Conservation (phyloP, 306 rosid species). For the Mimosa bimucronata region DNA sequence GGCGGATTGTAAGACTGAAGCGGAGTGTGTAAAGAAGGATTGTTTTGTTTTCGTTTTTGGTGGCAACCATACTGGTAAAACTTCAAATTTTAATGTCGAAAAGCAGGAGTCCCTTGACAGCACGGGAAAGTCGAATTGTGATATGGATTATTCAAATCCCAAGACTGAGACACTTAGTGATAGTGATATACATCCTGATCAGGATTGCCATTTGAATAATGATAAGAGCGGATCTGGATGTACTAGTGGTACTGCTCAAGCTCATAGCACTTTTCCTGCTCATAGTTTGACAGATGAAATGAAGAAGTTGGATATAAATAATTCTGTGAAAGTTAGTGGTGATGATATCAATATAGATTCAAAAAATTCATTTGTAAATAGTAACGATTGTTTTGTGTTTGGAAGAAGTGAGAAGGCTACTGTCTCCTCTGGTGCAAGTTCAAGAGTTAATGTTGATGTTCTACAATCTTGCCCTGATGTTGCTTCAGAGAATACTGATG, state of each 20-base stretch:
- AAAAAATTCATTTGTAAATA: conserved; percentile 36
- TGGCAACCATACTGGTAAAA: conserved; percentile 16
- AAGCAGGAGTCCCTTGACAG: conserved; percentile 41
- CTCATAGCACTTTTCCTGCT: conserved; percentile 35
- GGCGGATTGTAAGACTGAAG: conserved; percentile 36
- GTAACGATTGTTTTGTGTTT: conserved; percentile 41
- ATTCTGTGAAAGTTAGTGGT: conserved; percentile 41
- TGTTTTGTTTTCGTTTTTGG: conserved; percentile 40
- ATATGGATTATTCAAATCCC: conserved; percentile 33
- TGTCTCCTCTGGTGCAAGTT: conserved; percentile 32
- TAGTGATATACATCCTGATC: conserved; percentile 19
- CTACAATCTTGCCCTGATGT: conserved; percentile 37
- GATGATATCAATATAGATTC: conserved; percentile 29
- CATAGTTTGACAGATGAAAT: conserved; percentile 60
- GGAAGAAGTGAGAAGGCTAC: conserved; percentile 41
- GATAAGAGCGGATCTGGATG: conserved; percentile 34
- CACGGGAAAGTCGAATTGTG: conserved; percentile 32
- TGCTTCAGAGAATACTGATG: conserved; percentile 36
- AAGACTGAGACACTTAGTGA: conserved; percentile 26
- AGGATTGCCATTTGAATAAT: conserved; percentile 28
- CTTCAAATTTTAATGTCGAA: conserved; percentile 34
- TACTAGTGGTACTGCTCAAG: conserved; percentile 30
- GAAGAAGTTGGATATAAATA: conserved; percentile 61
- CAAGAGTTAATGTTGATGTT: conserved; percentile 37
- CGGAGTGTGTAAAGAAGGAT: conserved; percentile 29